phyloP scores from a whole-genome alignment of 2,329 filamentous ascomycete genomes.

The Mycosphaerella arachidis region DNA sequence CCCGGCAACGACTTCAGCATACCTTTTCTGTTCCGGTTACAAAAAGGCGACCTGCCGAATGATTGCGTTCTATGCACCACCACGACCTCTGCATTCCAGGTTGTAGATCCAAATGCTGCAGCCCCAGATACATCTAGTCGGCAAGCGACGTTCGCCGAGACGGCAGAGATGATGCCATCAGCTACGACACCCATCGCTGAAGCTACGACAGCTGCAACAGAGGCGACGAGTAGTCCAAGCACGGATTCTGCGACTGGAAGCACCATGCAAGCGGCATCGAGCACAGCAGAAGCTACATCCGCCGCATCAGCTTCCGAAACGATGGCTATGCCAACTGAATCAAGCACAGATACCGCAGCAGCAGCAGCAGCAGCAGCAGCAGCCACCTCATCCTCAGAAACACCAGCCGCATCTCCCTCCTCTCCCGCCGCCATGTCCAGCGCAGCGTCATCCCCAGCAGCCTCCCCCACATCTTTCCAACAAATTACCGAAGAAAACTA shows the following conservation, averaged over 20 bases:
- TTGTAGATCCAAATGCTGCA: background rate
- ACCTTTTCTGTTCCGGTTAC: constrained; percentile 14
- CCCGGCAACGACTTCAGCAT: background rate
- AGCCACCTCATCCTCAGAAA: background rate
- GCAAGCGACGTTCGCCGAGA: background rate
- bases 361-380: background rate
- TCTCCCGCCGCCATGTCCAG: background rate
- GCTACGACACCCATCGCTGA: background rate
- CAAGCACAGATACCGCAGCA: background rate
- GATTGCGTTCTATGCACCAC: constrained; percentile 11
- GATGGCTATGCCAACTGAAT: background rate
- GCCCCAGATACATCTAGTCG: background rate
- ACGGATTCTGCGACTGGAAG: background rate
- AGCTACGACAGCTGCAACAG: background rate
- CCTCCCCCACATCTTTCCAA: background rate
- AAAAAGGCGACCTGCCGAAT: constrained; percentile 16
- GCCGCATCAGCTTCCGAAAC: background rate
- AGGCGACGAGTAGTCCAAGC: background rate
- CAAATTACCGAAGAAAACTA: background rate
- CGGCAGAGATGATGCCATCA: background rate
- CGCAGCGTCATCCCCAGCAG: background rate
- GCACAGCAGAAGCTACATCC: background rate
- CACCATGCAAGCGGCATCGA: background rate
- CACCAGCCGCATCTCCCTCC: background rate
- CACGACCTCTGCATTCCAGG: constrained; percentile 4